Evolutionary conservation across 2,329 filamentous ascomycete genomes (phyloP), one percentile per base, ranked within the genome.

Genomic region (Fusarium sp.): DNA sequence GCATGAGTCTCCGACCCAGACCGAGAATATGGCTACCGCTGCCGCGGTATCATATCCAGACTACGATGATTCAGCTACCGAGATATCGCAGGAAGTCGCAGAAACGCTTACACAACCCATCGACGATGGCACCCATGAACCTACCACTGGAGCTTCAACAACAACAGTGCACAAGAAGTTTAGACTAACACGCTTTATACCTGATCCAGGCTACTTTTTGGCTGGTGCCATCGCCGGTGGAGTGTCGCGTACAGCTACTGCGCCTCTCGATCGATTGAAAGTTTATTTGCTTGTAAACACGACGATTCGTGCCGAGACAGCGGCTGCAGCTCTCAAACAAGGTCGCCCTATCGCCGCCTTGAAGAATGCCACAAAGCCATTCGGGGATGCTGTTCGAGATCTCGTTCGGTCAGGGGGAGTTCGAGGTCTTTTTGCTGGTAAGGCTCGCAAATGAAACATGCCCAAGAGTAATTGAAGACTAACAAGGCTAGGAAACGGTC

Each of bases 281-380:
- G 96, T 99, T 69, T 98, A 97, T 78, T 88, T 99, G 52, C 96
- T 99, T 74, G 95, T 97, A 52, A 95, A 96, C 79, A 97, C 93
- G 58, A 85, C 63, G 45, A 74, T 51, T 62, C 64, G 73, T 51
- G 39, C 86, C 69, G 81, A 83, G 72, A 84, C 87, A 57, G 88
- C 88, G 11, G 78, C 90, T 44, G 80, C 86, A 56, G 90, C 91
- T 15, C 87, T 88, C 5, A 94, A 91, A 76, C 85, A 88, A 58
- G 93, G 93, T 28, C 86, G 88, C 44, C 83, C 91, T 3, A 67
- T 91, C 12, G 80, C 83, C 61, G 92, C 90, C 26, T 80, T 89
- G 3, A 87, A 86, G 65, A 89, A 89, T 70, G 88, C 91, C 19
- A 85, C 86, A 39, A 84, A 85, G 66, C 92, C 94, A 8, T 85